Evolutionary conservation across 208 protist species (phyloP), one percentile per base, ranked within the genome.

Genomic region (Leishmania gerbilli): DNA sequence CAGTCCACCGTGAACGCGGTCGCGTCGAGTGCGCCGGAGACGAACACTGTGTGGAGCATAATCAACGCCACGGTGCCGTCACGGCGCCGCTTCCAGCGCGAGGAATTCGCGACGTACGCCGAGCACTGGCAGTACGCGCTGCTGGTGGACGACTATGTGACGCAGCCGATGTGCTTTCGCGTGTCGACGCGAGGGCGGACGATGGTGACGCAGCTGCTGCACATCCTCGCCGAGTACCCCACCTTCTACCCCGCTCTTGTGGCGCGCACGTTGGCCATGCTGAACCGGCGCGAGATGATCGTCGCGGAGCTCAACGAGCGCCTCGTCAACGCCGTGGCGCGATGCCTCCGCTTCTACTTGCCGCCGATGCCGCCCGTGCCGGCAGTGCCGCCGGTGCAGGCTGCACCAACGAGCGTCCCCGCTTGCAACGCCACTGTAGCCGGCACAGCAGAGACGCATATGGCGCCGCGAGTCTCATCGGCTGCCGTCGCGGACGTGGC

Each of bases 101-200:
- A 83, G n/a, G 84, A 88, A 79, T 95, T 95, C 71, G 45, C 67
- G 27, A 84, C 81, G 74, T 88, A 94, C 68, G 81, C 79, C 8
- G 85, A 88, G 58, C 88, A 92, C 74, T 97, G 92, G 92, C 94
- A 97, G 87, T 94, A 92, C 87, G 86, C 87, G 21, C 85, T 97
- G 49, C 89, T 97, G 4, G 84, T 89, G 40, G 92, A 95, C 65
- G 84, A 91, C 80, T 93, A 95, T 87, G 87, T 91, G 40, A 95
- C 94, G 37, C 85, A 93, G 71, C 79, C 94, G 79, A 81, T 81
- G 71, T 86, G 62, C 80, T 82, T 85, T 55, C 68, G 80, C 45
- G 74, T 80, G 42, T 80, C 74, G 55, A 82, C 77, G 55, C 78
- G 79, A 19, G 83, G 84, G 24, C 84, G 87, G 53, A 89, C 86